Evolutionary conservation across 2,329 filamentous ascomycete species (phyloP).

Genomic region (Paraconiothyrium sp.): DNA sequence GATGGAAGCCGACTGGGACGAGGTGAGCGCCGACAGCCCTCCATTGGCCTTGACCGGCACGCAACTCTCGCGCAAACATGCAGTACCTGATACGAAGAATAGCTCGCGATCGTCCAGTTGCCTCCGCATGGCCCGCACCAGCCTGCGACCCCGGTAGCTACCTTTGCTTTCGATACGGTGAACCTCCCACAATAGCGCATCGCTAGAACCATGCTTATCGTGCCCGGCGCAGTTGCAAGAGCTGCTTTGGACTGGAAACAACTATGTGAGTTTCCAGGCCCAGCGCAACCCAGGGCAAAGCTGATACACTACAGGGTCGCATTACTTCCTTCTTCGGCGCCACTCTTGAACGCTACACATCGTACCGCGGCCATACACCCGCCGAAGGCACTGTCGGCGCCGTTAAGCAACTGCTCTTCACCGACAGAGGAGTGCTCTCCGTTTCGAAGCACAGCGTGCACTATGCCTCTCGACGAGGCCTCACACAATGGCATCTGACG

Average conservation of each 20-base stretch:
- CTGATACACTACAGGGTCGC: conserved; percentile 71
- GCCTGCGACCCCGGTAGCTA: conserved; percentile 75
- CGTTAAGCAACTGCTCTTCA: conserved; percentile 88
- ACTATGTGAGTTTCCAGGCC: conserved; percentile 70
- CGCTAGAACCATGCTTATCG: conserved; percentile 2
- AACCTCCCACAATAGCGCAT: background rate
- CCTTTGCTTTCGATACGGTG: conserved; percentile 83
- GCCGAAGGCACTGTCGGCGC: conserved; percentile 68
- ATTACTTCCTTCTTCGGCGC: conserved; percentile 88
- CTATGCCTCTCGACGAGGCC: conserved; percentile 83
- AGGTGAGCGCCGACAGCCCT: conserved; percentile 46
- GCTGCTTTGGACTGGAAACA: conserved; percentile 91
- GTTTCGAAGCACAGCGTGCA: conserved; percentile 85
- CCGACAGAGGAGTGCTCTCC: conserved; percentile 89
- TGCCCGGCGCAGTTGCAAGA: conserved; percentile 70
- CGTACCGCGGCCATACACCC: conserved; percentile 79
- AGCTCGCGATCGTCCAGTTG: conserved; percentile 84
- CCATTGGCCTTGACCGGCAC: background rate
- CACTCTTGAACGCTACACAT: conserved; percentile 89
- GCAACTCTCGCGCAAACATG: background rate
- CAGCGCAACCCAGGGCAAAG: conserved; percentile 6
- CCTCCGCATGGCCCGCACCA: conserved; percentile 76
- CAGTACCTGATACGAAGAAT: conserved; percentile 23
- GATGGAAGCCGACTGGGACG: conserved; percentile 65
- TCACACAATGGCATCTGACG: conserved; percentile 88